Base-by-base conservation (phyloP, 345 rosid species). In the Stellera chamaejasme region DNA sequence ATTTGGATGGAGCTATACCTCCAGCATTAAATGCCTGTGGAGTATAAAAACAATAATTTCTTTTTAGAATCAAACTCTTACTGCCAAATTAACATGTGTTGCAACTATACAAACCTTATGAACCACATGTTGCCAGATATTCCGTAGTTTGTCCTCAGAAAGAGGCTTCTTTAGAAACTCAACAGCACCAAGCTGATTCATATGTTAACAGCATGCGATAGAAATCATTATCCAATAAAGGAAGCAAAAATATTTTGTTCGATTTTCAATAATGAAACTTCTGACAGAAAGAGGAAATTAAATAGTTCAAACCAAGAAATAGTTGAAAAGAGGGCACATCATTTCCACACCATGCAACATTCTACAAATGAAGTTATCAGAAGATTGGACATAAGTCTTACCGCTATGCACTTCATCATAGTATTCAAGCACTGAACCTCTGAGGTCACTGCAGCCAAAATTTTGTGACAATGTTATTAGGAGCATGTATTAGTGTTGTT, bases 91-190 rank as follows among this genome's bases (percentile, higher is more conserved):
- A 16, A 19, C 32, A 13, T 57, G 42, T 43, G 39, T 26, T 54
- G 43, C 54, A 54, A 23, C 13, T 15, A 46, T 23, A 53, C 59
- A 9, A 56, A 89, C 99, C 94, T 89, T 89, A 62, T 89, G 97
- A 67, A 87, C 90, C 63, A 93, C 97, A 23, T 93, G 99, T 70
- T 93, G 99, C 99, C 99, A 93, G 63, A 93, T 75, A 56, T 93
- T 87, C 75, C 79, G 76, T 60, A 93, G 70, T 68, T 89, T 93
- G 59, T 87, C 97, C 54, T 83, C 84, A 0, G 79, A 81, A 32
- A 93, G 72, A 10, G 99, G 99, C 72, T 89, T 87, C 49, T 39
- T 79, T 42, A 93, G 96, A 76, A 93, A 93, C 75, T 89, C 99
- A 49, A 93, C 97, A 48, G 97, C 99, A 62, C 99, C 99, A 39